Evolutionary conservation across 2,329 filamentous ascomycete species (phyloP), one percentile per base, ranked within the genome.

Genomic region (Colletotrichum graminicola): DNA sequence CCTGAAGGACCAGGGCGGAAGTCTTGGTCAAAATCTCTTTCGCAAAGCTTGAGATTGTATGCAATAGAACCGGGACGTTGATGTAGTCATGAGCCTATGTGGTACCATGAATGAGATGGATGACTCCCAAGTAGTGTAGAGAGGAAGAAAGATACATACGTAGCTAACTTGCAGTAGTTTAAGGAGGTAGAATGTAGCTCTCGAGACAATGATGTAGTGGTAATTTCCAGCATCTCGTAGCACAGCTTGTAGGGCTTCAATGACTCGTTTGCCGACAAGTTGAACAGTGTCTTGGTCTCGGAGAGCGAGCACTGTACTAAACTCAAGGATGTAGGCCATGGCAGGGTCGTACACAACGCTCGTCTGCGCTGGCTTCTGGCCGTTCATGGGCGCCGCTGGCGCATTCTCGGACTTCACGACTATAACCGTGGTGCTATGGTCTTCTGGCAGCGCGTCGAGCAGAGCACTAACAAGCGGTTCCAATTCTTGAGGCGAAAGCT

Each of bases 271-370:
- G 6, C 95, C 95, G 51, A 97, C 87, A 8, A 86, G 83, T 72
- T 89, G 87, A 39, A 96, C 87, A 0, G 93, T 93, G 73, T 92
- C 88, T 21, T 90, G 85, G 77, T 97, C 92, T 67, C 93, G 88
- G 12, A 97, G 86, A 10, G 93, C 91, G 43, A 98, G 84, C 1
- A 95, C 88, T 0, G 96, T 98, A 47, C 93, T 93, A 71, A 98
- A 87, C 78, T 99, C 96, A 14, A 99, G 85, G n/a, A 97, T 88
- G 77, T 97, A 99, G 0, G 97, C 92, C 62, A 96, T 87, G 1
- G 91, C 90, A 1, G 96, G 94, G 76, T 98, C 94, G 77, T 99
- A 99, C 16, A 87, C 84, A 3, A 92, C 88, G 21, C 85, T 87
- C 67, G 86, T 88, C 12, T 77, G 86, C 16, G 74, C 82, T 10